Evolutionary conservation across 345 rosid genomes (phyloP).

Genomic region (Noccaea caerulescens): DNA sequence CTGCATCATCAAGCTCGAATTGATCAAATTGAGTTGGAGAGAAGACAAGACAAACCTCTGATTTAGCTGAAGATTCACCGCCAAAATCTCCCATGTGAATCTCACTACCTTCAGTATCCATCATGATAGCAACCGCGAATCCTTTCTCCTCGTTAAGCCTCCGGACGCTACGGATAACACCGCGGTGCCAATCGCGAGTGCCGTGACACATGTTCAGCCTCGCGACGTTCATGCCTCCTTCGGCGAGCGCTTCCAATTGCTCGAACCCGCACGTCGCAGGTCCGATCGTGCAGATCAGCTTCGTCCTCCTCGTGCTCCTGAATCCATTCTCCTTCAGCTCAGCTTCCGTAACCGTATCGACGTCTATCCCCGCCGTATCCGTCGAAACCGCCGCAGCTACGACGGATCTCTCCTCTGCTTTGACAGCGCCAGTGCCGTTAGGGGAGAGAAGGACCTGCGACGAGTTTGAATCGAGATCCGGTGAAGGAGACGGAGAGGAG

Average conservation of each 20-base stretch:
- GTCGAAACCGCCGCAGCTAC: conserved; percentile 28
- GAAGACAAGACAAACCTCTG: conserved; percentile 61
- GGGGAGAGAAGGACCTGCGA: conserved; percentile 54
- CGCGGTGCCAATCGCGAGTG: conserved; percentile 86
- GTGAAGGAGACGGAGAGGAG: conserved; percentile 47
- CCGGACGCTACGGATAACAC: conserved; percentile 78
- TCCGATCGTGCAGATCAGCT: conserved; percentile 94
- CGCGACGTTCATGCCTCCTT: conserved; percentile 99
- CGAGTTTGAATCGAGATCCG: conserved; percentile 54
- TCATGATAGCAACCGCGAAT: conserved; percentile 95
- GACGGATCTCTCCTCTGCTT: conserved; percentile 41
- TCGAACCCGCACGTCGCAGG: conserved; percentile 88
- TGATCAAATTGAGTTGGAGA: neutral
- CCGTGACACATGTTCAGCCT: conserved; percentile 98
- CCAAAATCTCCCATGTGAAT: conserved; percentile 99
- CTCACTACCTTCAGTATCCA: conserved; percentile 99
- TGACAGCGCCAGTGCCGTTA: conserved; percentile 53
- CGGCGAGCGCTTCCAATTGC: conserved; percentile 87
- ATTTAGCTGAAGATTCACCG: conserved; percentile 80
- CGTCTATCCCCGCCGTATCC: conserved; percentile 56
- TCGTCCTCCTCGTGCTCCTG: conserved; percentile 95
- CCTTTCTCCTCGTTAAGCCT: conserved; percentile 95
- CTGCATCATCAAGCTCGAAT: neutral
- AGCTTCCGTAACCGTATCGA: conserved; percentile 87
- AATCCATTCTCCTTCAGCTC: conserved; percentile 99